Percentiles rank a stretch among this genome's conserved stretches.
Conservation (phyloP, 768 basidiomycete genomes). For the Phaeotremella skinneri region DNA sequence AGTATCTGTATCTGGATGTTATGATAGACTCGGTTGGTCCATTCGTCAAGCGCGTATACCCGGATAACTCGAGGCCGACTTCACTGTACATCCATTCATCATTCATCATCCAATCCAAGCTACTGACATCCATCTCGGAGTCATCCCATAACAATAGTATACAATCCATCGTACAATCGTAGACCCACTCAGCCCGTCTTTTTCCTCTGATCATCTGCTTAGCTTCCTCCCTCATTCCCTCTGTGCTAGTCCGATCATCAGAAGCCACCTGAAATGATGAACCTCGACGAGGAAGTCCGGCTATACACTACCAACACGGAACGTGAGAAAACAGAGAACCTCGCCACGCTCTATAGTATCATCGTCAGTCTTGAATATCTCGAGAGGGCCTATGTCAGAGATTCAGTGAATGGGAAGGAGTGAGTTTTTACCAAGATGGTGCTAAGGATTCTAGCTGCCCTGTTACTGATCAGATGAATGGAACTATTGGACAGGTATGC, state of each 20-base stretch:
- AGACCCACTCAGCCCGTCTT: background rate
- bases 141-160: background rate
- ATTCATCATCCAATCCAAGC: background rate
- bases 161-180: background rate
- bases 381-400: constrained; percentile 91
- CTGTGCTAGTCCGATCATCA: background rate
- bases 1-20: too few relatives aligned
- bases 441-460: too few relatives aligned
- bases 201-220: background rate
- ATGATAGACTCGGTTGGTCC: too few relatives aligned
- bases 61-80: too few relatives aligned
- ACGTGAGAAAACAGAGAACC: constrained; percentile 79
- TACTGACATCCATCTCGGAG: background rate
- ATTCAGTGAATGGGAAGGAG: constrained; percentile 86
- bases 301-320: constrained; percentile 83
- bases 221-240: background rate
- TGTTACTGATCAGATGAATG: too few relatives aligned
- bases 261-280: constrained; percentile 37
- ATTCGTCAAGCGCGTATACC: too few relatives aligned
- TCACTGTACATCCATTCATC: too few relatives aligned
- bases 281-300: constrained; percentile 86
- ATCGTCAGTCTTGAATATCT: constrained; percentile 89
- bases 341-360: constrained; percentile 87
- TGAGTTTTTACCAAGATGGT: constrained; percentile 55
- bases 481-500: constrained; percentile 71